Conservation (phyloP, 192 early-diverging fungal genomes). For the Jimgerdemannia flammicorona region DNA sequence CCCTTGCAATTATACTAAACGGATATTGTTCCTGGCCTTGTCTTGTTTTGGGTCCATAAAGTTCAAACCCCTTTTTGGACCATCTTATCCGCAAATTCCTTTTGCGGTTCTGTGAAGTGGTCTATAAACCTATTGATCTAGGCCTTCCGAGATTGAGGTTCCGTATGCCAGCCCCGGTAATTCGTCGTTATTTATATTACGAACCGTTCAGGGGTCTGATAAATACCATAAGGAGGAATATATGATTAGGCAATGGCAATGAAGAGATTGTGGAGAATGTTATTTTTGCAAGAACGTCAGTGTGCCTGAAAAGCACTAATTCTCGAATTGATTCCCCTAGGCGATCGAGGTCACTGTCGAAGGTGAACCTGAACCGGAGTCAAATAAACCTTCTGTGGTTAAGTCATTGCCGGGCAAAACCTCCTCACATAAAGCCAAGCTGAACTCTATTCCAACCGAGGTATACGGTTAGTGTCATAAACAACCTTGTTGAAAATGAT, state of each 20-base stretch:
- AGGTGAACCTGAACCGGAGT: neutral
- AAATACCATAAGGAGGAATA: neutral
- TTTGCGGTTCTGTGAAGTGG: conserved; percentile 58
- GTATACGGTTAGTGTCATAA: neutral
- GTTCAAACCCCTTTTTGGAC: conserved; percentile 27
- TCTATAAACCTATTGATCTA: conserved; percentile 55
- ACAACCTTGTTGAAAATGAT: neutral
- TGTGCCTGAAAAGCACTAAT: neutral
- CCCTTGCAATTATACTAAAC: conserved; percentile 2
- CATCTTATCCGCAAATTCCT: conserved; percentile 53
- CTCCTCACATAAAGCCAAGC: neutral
- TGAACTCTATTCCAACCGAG: neutral
- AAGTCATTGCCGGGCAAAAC: neutral
- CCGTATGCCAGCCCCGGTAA: conserved; percentile 30
- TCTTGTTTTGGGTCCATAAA: neutral
- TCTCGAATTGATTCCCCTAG: neutral
- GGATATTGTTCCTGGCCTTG: neutral
- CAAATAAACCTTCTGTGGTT: neutral
- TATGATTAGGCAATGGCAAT: too few species aligned
- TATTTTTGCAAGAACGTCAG: too few species aligned
- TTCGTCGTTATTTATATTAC: neutral
- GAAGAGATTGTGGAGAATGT: too few species aligned
- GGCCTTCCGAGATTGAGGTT: conserved; percentile 51
- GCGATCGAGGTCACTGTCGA: neutral
- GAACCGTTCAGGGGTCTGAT: neutral